Base-by-base conservation (phyloP, 345 rosid genomes). In the Acer saccharum region DNA sequence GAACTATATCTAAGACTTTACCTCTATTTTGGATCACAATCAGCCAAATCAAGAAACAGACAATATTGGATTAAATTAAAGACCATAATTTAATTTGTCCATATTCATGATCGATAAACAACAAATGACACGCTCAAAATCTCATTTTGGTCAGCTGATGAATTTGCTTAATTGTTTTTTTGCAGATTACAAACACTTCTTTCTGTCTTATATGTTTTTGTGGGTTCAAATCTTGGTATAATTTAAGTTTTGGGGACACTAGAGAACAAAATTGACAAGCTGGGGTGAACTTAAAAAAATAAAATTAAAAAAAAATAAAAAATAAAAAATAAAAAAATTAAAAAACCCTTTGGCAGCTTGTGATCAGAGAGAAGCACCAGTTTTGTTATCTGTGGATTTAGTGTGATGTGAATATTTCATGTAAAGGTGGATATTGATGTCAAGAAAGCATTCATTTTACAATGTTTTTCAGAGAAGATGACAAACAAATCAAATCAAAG, bases 391-490 rank as follows among this genome's bases (percentile, higher is more conserved):
- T 25, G 43, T 43, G 57, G 41, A 41, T 32, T 32, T 65, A 43
- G 29, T 8, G 44, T 29, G 61, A 61, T 65, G 71, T 74, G 77
- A 32, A 32, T 32, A 65, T 20, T 63, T 67, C 21, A 64, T 65
- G 35, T 76, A 77, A 78, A 78, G 84, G 85, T 52, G 81, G 39
- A 35, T 35, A 62, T 75, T 81, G 65, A 67, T 63, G 60, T 78
- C 83, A 57, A 60, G 64, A 43, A 76, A 75, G 71, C 79, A 72
- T 77, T 35, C 39, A 35, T 35, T 35, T 65, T 27, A 39, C 70
- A 16, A 35, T 0, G 60, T 52, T 68, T n/a, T 32, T 13, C 1
- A 65, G 71, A 65, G 39, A 65, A 75, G 78, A 35, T 35, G 39
- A 75, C 65, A 67, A 76, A 18, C 16, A 50, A 2, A 16, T 74